Base-by-base conservation (phyloP, 805 yeast genomes). In the Suhomyces xylopsoci region DNA sequence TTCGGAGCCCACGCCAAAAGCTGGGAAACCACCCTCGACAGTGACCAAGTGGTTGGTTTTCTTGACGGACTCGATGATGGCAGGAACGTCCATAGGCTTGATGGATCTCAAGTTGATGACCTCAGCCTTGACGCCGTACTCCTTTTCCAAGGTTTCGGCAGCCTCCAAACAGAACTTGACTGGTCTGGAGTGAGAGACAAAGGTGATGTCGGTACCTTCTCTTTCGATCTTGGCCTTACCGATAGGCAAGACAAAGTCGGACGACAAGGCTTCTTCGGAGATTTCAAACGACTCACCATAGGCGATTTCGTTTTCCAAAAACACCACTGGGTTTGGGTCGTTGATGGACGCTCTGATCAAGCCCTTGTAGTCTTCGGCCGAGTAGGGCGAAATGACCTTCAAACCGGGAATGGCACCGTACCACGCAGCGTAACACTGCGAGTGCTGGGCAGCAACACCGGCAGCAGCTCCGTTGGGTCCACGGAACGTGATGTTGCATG, bases 381-480 rank as follows among this genome's bases (percentile, higher is more conserved):
- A 84, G 79, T 85, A 94, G 51, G 99, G 99, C 45, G 96, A 90
- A 48, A 94, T 77, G 42, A 94, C 99, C 81, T 94, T 94, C 71
- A 94, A 81, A 71, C 99, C 99, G 56, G 99, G 99, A 64, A 94
- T 91, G 49, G 96, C 80, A 61, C 97, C 98, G 77, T 94, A 94
- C 99, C 99, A 94, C 51, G 97, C 91, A 52, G 97, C 81, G 74
- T 84, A 94, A 78, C 91, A 96, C 79, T 94, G 99, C 25, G 99
- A 94, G 79, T 94, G 99, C 78, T 94, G 99, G 54, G 99, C 99
- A 64, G 84, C 99, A 63, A 94, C 99, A 83, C 98, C 98, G 48
- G 97, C 97, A 62, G 99, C 97, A 48, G 99, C 97, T 76, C 99
- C 99, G 75, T 94, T 94, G 57, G 99, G 98, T 67, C 99, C 99